phyloP scores from a whole-genome alignment of 805 yeast genomes.

The Candida sithepensis region DNA sequence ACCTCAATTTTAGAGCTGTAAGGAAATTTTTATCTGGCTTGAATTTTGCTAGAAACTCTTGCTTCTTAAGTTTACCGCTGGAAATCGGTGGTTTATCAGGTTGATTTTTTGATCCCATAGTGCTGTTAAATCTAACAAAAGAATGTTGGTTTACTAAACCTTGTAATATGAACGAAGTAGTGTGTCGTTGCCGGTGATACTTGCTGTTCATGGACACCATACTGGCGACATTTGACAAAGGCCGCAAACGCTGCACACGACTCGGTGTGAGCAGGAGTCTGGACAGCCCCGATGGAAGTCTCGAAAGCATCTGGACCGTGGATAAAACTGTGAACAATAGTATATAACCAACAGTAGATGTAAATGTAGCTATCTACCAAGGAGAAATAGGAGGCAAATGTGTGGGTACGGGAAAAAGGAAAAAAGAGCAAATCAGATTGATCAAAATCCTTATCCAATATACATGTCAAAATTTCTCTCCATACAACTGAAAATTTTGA shows the following conservation, averaged over 20 bases:
- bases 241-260: neutral
- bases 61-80: slow-evolving; percentile 1
- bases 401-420: too few species aligned
- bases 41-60: slow-evolving; percentile 15
- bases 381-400: too few species aligned
- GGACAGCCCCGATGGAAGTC: neutral
- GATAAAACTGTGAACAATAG: too few species aligned
- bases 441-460: too few species aligned
- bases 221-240: neutral
- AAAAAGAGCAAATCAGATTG: too few species aligned
- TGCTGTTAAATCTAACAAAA: neutral
- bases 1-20: slow-evolving; percentile 12
- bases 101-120: neutral
- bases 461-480: too few species aligned
- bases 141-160: neutral
- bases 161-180: neutral
- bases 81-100: neutral
- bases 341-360: too few species aligned
- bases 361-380: too few species aligned
- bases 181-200: neutral
- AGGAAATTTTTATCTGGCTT: slow-evolving; percentile 3
- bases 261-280: neutral
- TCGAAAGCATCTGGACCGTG: neutral
- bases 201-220: neutral
- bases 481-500: too few species aligned